These are phyloP conservation scores for Monosporascus sp. DNA, from an alignment of 2,329 filamentous ascomycete species.

Conservation along the genomic window DNA sequence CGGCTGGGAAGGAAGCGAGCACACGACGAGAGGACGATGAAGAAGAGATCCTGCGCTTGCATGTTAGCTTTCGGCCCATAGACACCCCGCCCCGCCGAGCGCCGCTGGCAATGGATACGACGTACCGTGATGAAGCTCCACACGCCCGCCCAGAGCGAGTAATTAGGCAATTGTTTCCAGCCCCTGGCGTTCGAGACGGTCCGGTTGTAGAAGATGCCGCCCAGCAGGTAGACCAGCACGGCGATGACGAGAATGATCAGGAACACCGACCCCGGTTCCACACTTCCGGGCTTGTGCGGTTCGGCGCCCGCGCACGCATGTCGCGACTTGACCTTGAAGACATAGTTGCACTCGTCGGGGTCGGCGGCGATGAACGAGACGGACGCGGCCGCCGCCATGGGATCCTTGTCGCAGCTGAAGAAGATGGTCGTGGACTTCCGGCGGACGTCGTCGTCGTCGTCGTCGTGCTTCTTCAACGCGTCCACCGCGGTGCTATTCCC, in stretches of 20 bases:
- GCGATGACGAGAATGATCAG: slow-evolving; percentile 76
- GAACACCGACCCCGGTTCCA: slow-evolving; percentile 73
- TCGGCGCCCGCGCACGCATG: slow-evolving; percentile 70
- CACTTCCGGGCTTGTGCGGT: slow-evolving; percentile 66
- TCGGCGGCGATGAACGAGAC: slow-evolving; percentile 80
- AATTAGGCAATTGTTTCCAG: slow-evolving; percentile 94
- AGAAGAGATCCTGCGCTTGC: slow-evolving; percentile 52
- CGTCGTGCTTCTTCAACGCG: slow-evolving; percentile 17
- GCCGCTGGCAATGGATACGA: slow-evolving; percentile 8
- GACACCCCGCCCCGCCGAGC: too few relatives aligned
- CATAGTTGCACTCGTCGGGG: slow-evolving; percentile 88
- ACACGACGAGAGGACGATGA: slow-evolving; percentile 66
- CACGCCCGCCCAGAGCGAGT: slow-evolving; percentile 84
- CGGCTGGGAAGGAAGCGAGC: slow-evolving; percentile 58
- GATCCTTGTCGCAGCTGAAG: slow-evolving; percentile 86
- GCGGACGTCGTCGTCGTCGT: slow-evolving; percentile 32
- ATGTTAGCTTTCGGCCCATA: slow-evolving; percentile 4
- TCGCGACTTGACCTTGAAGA: slow-evolving; percentile 85
- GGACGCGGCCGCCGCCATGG: slow-evolving; percentile 59
- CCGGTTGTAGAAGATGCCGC: slow-evolving; percentile 91
- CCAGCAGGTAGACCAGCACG: slow-evolving; percentile 81
- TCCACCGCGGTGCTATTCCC: slow-evolving; percentile 13
- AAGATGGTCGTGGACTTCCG: slow-evolving; percentile 84
- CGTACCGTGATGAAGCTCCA: slow-evolving; percentile 78
- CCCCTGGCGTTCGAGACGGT: slow-evolving; percentile 91